Evolutionary conservation across 2,329 filamentous ascomycete genomes (phyloP), one percentile per base, ranked within the genome.

Genomic region (Pseudocercospora vitis): DNA sequence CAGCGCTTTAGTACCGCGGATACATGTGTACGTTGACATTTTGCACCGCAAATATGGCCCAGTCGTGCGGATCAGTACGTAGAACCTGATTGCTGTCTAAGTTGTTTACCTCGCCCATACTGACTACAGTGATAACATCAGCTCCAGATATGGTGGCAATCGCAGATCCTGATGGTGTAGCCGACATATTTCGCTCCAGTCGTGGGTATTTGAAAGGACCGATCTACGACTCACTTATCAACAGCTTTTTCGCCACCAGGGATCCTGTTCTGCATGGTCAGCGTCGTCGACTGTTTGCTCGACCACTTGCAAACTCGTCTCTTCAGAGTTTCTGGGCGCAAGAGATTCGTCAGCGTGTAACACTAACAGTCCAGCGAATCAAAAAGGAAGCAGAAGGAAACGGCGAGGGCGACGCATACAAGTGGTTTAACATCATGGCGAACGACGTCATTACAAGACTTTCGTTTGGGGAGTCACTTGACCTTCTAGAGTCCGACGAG

Each of bases 361-460:
- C 52, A 14, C 55, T 69, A 16, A 66, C 68, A 11, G 65, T 74
- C 3, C 23, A 56, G 7, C 63, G 63, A 35, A 71, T 74, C 50
- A 68, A 67, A 46, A 40, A 49, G 1, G 65, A 66, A 29, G 57
- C 59, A 18, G 40, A 50, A 14, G 62, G 42, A 2, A 54, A 35
- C 51, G 71, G 71, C 18, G 50, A 60, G 26, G 68, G 66, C 12
- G 71, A 75, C 59, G 53, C 73, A 7, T 60, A 71, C 35, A 70
- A 71, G 45, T 74, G 72, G 72, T 65, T 49, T 70, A 58, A 56
- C 68, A 70, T 72, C 16, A 65, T 73, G 61, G 67, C 71, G 12
- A 69, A 69, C 0, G 71, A 74, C 59, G 64, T 74, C 8, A 67
- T 68, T 23, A 69, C 66, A 3, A 63, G 70, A 47, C 53, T 74